Base-by-base conservation (phyloP, 331 rosid species). In the Acacia pycnantha region DNA sequence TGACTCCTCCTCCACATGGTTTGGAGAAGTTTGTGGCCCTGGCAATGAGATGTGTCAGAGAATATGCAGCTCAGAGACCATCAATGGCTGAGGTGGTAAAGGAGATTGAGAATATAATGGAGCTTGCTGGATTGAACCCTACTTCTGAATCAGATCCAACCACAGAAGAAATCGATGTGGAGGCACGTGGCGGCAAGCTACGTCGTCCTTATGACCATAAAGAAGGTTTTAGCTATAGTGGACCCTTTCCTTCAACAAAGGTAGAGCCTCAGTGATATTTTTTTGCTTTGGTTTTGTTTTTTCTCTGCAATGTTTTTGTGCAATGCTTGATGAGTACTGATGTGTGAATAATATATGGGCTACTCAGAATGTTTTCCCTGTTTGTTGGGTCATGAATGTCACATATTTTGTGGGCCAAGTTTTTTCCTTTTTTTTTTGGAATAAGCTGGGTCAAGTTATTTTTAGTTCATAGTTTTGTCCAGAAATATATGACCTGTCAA, bases 31-130 rank as follows among this genome's bases (percentile, higher is more conserved):
- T 82, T 46, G 85, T 87, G 43, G 76, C 8, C n/a, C 44, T 87
- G 29, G 90, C 87, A 67, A 66, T 87, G 90, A 85, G 88, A 70
- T 87, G 90, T 59, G 88, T 87, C 14, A 80, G 83, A 62, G 90
- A 87, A 51, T 85, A 73, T 73, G 88, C 85, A 79, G 77, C 85
- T 50, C 87, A 85, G 24, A 87, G 90, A 48, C 88, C 90, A 85
- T 29, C 87, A 26, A 85, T 85, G 90, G 88, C 90, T 47, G 90
- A 85, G 82, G 88, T 79, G 44, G 85, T 86, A 0, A 87, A 87
- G 85, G 88, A 85, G 86, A 80, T 87, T 37, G 90, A 87, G 83
- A 82, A 40, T 80, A 85, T 85, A 80, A 85, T 87, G n/a, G 87
- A 77, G 74, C 77, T 79, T 46, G 81, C 70, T 50, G 90, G 90